phyloP scores from a whole-genome alignment of 768 basidiomycete species.

The Agaricus bisporus region DNA sequence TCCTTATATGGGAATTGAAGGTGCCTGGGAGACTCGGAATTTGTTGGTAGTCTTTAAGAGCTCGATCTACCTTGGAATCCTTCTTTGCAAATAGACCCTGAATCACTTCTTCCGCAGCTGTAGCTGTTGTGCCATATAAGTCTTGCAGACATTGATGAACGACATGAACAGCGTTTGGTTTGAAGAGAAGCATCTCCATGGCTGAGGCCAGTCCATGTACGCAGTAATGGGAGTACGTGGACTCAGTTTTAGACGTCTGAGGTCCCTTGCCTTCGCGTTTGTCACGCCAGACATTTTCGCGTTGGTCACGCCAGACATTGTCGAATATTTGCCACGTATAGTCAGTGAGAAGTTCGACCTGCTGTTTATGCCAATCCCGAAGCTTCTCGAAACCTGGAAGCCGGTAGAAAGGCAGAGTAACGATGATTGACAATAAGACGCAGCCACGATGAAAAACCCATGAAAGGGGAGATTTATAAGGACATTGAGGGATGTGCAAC shows the following conservation, averaged over 20 bases:
- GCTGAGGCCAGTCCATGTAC: background rate
- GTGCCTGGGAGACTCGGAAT: too few species aligned
- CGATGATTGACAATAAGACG: background rate
- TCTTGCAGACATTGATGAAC: background rate
- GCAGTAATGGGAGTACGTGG: background rate
- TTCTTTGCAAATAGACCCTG: background rate
- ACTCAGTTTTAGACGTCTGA: background rate
- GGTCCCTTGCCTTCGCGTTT: conserved; percentile 1
- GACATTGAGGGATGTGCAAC: conserved; percentile 2
- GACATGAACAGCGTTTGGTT: background rate
- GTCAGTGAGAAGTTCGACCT: background rate
- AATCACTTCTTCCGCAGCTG: background rate
- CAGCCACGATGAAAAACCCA: background rate
- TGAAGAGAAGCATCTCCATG: background rate
- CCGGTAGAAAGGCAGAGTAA: background rate
- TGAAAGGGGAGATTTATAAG: conserved; percentile 5
- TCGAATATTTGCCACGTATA: conserved; percentile 1
- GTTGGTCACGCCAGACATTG: background rate
- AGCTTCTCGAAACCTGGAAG: background rate
- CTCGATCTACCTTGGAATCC: too few species aligned
- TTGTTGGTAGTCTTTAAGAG: too few species aligned
- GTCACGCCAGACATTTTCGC: background rate
- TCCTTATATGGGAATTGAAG: too few species aligned
- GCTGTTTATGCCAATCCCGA: background rate
- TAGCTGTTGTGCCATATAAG: background rate